phyloP scores from a whole-genome alignment of 148 eudicot genomes.

The Spergularia marina region DNA sequence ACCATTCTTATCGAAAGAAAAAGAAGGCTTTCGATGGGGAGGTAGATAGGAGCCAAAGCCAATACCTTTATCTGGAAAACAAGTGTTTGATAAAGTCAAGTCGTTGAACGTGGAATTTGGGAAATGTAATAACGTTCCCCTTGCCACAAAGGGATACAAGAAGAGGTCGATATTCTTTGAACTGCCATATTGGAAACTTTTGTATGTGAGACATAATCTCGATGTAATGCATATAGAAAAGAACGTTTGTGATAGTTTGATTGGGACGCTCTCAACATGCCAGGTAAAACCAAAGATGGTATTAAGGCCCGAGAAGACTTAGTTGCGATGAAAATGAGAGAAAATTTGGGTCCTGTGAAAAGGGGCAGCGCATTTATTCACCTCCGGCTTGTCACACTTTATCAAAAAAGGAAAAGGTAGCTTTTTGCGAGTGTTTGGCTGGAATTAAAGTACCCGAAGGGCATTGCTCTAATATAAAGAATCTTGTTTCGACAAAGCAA shows the following conservation, averaged over 20 bases:
- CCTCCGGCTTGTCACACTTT: neutral
- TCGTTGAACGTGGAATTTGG: neutral
- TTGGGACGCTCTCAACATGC: neutral
- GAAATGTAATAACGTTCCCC: neutral
- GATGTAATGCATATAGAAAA: slow-evolving; percentile 8
- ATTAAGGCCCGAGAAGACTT: neutral
- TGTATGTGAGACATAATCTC: neutral
- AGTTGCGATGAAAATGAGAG: neutral
- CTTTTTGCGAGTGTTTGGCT: neutral
- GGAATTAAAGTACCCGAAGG: slow-evolving; percentile 8
- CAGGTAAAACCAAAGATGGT: neutral
- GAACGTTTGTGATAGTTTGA: neutral
- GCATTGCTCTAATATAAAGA: neutral
- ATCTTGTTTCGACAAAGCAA: neutral
- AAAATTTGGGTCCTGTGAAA: neutral
- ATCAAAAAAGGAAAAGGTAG: neutral
- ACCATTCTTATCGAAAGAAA: neutral
- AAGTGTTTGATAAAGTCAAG: neutral
- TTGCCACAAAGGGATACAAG: neutral
- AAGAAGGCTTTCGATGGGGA: slow-evolving; percentile 1
- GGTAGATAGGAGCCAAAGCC: neutral
- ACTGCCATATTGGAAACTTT: neutral
- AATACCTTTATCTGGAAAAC: neutral
- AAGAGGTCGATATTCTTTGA: neutral
- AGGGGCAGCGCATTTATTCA: neutral